Percentiles rank a stretch among this genome's conserved stretches.
Evolutionary conservation across 2,329 filamentous ascomycete species (phyloP).

Genomic region (Aspergillus uvarum): DNA sequence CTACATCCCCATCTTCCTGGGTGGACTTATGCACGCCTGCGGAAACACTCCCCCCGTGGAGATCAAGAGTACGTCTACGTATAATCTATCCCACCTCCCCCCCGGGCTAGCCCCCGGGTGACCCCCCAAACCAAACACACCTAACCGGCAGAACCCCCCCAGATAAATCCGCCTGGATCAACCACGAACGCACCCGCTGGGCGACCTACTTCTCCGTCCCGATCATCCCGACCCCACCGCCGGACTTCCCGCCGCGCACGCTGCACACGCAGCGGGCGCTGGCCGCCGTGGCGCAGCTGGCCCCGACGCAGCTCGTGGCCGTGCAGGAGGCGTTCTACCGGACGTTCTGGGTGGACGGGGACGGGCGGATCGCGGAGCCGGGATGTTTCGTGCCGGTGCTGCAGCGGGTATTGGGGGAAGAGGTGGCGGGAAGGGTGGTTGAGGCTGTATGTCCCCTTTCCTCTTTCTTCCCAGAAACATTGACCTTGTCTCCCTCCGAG

Average conservation of each 20-base stretch:
- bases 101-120: too few relatives aligned
- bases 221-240: constrained; percentile 45
- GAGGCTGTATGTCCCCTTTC: constrained; percentile 36
- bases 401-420: constrained; percentile 46
- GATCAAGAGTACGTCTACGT: constrained; percentile 51
- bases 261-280: constrained; percentile 54
- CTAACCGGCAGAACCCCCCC: not conserved
- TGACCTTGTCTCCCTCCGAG: not conserved
- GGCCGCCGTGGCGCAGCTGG: constrained; percentile 46
- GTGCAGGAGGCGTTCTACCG: constrained; percentile 51
- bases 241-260: constrained; percentile 56
- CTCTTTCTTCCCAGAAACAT: not conserved
- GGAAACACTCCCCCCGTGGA: constrained; percentile 55
- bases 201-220: constrained; percentile 55
- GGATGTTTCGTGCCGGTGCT: constrained; percentile 49
- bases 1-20: constrained; percentile 60
- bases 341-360: constrained; percentile 53
- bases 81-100: constrained; percentile 1
- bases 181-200: constrained; percentile 55
- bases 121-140: not conserved
- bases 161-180: constrained; percentile 63
- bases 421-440: constrained; percentile 44
- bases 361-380: constrained; percentile 44
- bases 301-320: constrained; percentile 42
- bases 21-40: constrained; percentile 59